Evolutionary conservation across 139 green algal genomes (phyloP), one percentile per base, ranked within the genome.

Genomic region (Ettlia oleoabundans): DNA sequence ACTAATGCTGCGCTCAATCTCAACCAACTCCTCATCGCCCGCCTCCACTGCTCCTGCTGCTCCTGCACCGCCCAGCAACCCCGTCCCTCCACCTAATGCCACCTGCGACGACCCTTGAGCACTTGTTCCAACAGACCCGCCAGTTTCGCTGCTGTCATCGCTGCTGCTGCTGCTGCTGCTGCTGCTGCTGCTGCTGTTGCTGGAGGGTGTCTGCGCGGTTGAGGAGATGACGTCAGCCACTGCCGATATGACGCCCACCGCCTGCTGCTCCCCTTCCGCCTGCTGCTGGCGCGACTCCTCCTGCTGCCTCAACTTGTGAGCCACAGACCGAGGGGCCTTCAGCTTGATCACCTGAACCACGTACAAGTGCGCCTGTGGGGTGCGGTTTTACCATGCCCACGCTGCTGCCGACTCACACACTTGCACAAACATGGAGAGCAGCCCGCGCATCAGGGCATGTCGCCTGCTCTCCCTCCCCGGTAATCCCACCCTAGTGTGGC

Each of bases 1-100:
- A 32, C 13, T 51, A 28, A 88, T 67, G 18, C n/a, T 78, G 35
- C 53, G 63, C 76, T 88, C 75, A 41, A 85, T n/a, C 38, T 79
- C 68, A 18, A 85, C 80, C 52, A 85, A 37, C 21, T 78, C 82
- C 26, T 88, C 77, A 8, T 76, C 76, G 19, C 32, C 32, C 13
- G 10, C 22, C 47, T 37, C 32, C 63, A 35, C 52, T 6, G 10
- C 19, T 3, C n/a, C n/a, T n/a, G n/a, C n/a, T n/a, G n/a, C n/a
- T n/a, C n/a, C n/a, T n/a, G n/a, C n/a, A n/a, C n/a, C n/a, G n/a
- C n/a, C n/a, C n/a, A n/a, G n/a, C n/a, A n/a, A n/a, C n/a, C n/a
- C n/a, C n/a, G n/a, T n/a, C n/a, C n/a, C n/a, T n/a, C 47, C 47
- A 58, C 47, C 47, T 24, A 15, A 30, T 55, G 1, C 47, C 33